These are phyloP conservation scores for Emmonsiellopsis sp. DNA, from an alignment of 2,329 filamentous ascomycete species.

Conservation along the genomic window DNA sequence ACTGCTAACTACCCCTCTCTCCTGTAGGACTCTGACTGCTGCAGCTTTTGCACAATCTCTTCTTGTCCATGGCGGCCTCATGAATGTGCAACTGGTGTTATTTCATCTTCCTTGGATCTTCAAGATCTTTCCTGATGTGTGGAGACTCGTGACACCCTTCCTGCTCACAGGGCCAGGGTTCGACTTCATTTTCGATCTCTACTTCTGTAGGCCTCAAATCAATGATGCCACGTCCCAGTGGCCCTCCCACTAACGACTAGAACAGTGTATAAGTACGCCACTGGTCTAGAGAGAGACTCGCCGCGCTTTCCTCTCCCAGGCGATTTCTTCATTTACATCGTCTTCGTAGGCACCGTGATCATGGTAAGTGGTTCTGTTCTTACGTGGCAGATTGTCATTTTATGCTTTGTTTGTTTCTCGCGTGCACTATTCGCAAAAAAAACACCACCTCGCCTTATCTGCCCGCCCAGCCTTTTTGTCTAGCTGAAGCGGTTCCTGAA, in stretches of 20 bases:
- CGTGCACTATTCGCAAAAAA: slow-evolving; percentile 5
- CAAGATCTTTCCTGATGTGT: slow-evolving; percentile 50
- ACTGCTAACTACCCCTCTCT: slow-evolving; percentile 3
- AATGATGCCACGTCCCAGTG: slow-evolving; percentile 10
- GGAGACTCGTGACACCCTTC: slow-evolving; percentile 51
- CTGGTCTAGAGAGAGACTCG: slow-evolving; percentile 61
- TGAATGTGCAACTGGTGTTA: slow-evolving; percentile 48
- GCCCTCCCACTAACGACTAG: slow-evolving; percentile 20
- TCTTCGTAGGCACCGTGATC: slow-evolving; percentile 62
- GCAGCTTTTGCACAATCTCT: slow-evolving; percentile 55
- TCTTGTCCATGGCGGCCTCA: slow-evolving; percentile 46
- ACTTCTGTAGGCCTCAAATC: slow-evolving; percentile 47
- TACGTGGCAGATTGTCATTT: slow-evolving; percentile 6
- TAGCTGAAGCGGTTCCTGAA: slow-evolving; percentile 78
- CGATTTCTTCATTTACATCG: slow-evolving; percentile 70
- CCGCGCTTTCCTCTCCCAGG: slow-evolving; percentile 64
- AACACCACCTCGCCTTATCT: slow-evolving; percentile 58
- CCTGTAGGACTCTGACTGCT: slow-evolving; percentile 56
- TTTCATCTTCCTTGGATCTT: slow-evolving; percentile 41
- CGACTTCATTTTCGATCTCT: slow-evolving; percentile 61
- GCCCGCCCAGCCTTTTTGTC: slow-evolving; percentile 60
- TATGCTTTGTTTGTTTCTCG: slow-evolving; percentile 12
- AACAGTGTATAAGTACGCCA: slow-evolving; percentile 65
- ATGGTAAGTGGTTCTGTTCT: slow-evolving; percentile 54
- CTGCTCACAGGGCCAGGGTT: slow-evolving; percentile 47